Conservation (phyloP, 495 filamentous ascomycete species). For the Glonium stellatum region DNA sequence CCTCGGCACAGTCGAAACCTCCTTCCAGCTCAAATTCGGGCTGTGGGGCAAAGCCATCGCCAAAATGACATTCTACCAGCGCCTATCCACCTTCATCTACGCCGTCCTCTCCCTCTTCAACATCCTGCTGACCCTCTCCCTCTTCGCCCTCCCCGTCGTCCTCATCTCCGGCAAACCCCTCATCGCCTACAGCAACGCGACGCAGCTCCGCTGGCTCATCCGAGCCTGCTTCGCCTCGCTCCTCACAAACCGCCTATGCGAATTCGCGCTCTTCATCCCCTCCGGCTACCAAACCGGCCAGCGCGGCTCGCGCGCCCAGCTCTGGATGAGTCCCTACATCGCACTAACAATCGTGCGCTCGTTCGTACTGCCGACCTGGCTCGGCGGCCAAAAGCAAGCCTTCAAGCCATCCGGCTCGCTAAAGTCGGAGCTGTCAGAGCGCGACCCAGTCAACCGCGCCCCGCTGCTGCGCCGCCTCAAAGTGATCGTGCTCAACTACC, state of each 20-base stretch:
- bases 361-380: conserved; percentile 44
- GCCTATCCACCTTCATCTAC: conserved; percentile 35
- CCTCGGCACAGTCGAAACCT: conserved; percentile 41
- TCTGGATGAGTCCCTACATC: conserved; percentile 45
- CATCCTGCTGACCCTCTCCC: conserved; percentile 39
- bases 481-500: conserved; percentile 3
- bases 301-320: conserved; percentile 37
- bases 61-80: conserved; percentile 30
- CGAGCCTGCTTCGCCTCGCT: conserved; percentile 41
- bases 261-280: conserved; percentile 41
- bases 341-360: conserved; percentile 40
- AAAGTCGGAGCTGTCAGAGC: conserved; percentile 6
- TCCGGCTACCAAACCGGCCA: conserved; percentile 43
- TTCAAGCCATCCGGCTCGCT: conserved; percentile 14
- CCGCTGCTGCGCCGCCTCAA: conserved; percentile 4
- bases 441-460: conserved; percentile 1
- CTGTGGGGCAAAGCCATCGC: conserved; percentile 37
- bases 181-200: conserved; percentile 39
- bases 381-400: conserved; percentile 22
- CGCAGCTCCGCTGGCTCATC: conserved; percentile 44
- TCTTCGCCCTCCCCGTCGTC: conserved; percentile 44
- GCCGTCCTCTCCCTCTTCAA: conserved; percentile 41
- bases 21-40: conserved; percentile 43
- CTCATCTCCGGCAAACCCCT: conserved; percentile 42
- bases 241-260: conserved; percentile 39